Percentiles rank a stretch among this genome's conserved stretches.
These are phyloP conservation scores for Fusarium miscanthi DNA, from an alignment of 2,329 filamentous ascomycete genomes.

Conservation along the genomic window DNA sequence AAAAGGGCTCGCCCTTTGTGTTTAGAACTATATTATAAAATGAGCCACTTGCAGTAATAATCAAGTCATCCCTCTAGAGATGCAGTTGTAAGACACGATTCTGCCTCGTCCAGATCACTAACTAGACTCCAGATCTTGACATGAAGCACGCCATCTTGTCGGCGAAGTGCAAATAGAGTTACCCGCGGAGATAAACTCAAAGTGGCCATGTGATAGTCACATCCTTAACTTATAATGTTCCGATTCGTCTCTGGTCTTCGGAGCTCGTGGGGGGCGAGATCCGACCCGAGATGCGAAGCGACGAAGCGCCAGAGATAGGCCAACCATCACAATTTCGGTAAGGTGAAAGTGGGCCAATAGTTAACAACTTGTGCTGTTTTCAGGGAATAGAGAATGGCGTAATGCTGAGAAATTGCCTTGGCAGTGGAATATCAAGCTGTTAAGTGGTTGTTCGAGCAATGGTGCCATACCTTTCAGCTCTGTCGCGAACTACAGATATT, in stretches of 20 bases:
- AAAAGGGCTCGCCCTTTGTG: too few relatives aligned
- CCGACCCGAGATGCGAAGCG: background rate
- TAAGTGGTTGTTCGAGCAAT: background rate
- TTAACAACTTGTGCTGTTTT: background rate
- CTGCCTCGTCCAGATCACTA: background rate
- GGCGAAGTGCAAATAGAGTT: background rate
- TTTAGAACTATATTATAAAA: too few relatives aligned
- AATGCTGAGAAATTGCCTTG: background rate
- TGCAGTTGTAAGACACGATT: background rate
- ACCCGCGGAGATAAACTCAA: background rate
- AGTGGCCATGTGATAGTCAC: accelerated
- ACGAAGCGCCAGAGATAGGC: background rate
- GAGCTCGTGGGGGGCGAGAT: background rate
- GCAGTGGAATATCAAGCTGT: background rate
- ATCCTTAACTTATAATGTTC: accelerated
- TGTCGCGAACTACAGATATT: background rate
- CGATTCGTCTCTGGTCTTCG: background rate
- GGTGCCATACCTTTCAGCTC: background rate
- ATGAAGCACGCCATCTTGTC: background rate
- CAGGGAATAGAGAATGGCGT: background rate
- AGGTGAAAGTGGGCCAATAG: background rate
- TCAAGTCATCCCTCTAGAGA: background rate
- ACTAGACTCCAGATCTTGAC: background rate
- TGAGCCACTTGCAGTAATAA: background rate
- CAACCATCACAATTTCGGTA: background rate